Evolutionary conservation across 305 asterid species (phyloP).

Genomic region (Nicotiana rustica): DNA sequence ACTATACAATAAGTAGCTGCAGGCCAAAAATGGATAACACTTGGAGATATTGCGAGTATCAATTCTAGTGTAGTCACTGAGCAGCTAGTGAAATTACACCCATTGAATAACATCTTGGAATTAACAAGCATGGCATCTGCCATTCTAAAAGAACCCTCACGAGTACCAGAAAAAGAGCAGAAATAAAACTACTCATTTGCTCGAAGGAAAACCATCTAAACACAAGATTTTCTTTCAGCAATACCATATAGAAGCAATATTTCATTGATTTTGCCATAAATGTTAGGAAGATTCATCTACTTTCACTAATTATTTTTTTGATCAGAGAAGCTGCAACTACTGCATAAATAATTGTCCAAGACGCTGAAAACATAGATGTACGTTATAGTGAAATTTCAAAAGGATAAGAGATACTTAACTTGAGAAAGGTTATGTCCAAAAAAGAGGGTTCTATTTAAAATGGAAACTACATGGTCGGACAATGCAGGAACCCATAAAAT

Average conservation of each 20-base stretch:
- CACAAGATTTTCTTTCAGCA: not conserved
- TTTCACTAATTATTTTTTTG: constrained; percentile 4
- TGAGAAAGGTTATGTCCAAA: not conserved
- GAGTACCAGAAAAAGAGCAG: constrained; percentile 16
- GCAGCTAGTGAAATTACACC: not conserved
- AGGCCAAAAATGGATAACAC: constrained; percentile 15
- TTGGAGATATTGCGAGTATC: not conserved
- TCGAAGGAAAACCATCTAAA: not conserved
- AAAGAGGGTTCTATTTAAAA: not conserved
- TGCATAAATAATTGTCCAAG: not conserved
- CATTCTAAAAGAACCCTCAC: constrained; percentile 2
- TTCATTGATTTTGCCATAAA: not conserved
- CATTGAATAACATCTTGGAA: not conserved
- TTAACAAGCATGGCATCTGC: constrained; percentile 9
- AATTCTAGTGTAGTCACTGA: constrained; percentile 10
- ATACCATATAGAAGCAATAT: not conserved
- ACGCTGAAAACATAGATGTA: not conserved
- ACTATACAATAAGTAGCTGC: constrained; percentile 31
- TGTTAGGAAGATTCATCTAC: not conserved
- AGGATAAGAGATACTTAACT: not conserved
- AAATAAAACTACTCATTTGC: not conserved
- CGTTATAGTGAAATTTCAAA: constrained; percentile 27
- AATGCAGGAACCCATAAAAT: not conserved
- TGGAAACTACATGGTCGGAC: not conserved
- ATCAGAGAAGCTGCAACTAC: constrained; percentile 4